These are phyloP conservation scores for Corylus heterophylla DNA, from an alignment of 306 rosid species.

Conservation along the genomic window DNA sequence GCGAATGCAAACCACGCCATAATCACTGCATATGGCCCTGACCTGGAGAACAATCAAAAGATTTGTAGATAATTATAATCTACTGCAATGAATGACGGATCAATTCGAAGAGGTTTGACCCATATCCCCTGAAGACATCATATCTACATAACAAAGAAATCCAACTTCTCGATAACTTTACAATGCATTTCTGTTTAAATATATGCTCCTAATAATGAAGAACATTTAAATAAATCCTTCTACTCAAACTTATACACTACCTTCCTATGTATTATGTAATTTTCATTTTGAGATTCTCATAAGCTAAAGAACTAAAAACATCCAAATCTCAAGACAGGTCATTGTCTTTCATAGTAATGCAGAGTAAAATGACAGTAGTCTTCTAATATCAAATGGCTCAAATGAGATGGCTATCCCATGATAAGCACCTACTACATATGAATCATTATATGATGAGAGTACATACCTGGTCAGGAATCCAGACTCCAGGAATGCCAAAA, in stretches of 20 bases:
- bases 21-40: constrained; percentile 48
- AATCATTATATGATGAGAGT: not conserved
- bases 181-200: not conserved
- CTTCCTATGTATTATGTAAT: not conserved
- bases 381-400: constrained; percentile 12
- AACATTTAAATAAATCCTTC: not conserved
- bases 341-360: not conserved
- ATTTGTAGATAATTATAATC: not conserved
- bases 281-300: not conserved
- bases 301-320: not conserved
- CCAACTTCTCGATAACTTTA: not conserved
- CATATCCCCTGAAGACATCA: not conserved
- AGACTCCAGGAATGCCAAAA: constrained; percentile 69
- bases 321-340: not conserved
- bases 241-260: not conserved
- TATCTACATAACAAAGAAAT: not conserved
- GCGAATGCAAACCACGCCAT: constrained; percentile 54
- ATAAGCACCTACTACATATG: not conserved
- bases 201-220: not conserved
- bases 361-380: not conserved
- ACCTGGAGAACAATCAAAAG: constrained; percentile 32
- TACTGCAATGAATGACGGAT: not conserved
- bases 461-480: constrained; percentile 77
- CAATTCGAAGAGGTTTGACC: not conserved
- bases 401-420: constrained; percentile 3